Percentiles rank a stretch among this genome's conserved stretches.
Conservation (phyloP, 352 stramenopile species). For the Pythium brachiatum region DNA sequence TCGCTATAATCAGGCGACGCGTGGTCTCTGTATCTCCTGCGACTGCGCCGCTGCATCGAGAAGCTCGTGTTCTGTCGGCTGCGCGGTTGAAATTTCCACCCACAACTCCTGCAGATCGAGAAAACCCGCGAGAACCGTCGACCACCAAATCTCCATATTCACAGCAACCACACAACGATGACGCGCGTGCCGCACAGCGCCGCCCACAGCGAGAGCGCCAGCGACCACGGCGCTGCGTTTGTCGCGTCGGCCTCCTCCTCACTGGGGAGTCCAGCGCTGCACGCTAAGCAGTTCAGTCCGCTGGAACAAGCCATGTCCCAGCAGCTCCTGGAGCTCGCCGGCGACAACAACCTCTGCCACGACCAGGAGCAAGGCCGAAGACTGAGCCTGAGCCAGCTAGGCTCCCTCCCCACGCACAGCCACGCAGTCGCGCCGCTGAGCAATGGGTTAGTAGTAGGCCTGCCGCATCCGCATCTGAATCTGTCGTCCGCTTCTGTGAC, state of each 20-base stretch:
- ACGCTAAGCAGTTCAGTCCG: constrained; percentile 16
- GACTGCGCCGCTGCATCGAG: neutral
- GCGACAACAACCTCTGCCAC: neutral
- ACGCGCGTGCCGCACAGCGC: neutral
- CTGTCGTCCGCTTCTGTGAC: constrained; percentile 3
- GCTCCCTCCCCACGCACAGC: too few species aligned
- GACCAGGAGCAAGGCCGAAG: neutral
- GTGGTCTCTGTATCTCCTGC: neutral
- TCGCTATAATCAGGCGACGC: constrained; percentile 1
- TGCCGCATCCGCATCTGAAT: constrained; percentile 19
- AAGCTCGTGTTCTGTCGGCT: neutral
- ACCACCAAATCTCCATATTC: neutral
- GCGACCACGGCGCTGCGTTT: neutral
- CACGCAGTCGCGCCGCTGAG: neutral
- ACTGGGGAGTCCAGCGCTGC: constrained; percentile 1
- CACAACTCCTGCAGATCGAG: neutral
- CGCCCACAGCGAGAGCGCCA: neutral
- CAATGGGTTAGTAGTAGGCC: neutral
- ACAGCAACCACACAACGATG: neutral
- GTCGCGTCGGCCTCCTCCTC: neutral
- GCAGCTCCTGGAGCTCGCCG: constrained; percentile 19
- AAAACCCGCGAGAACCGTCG: neutral
- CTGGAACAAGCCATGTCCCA: constrained; percentile 20
- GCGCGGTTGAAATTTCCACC: neutral
- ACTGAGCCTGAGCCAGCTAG: constrained; percentile 23